These are phyloP conservation scores for Margaritispora aquatica DNA, from an alignment of 495 filamentous ascomycete species.

Conservation along the genomic window DNA sequence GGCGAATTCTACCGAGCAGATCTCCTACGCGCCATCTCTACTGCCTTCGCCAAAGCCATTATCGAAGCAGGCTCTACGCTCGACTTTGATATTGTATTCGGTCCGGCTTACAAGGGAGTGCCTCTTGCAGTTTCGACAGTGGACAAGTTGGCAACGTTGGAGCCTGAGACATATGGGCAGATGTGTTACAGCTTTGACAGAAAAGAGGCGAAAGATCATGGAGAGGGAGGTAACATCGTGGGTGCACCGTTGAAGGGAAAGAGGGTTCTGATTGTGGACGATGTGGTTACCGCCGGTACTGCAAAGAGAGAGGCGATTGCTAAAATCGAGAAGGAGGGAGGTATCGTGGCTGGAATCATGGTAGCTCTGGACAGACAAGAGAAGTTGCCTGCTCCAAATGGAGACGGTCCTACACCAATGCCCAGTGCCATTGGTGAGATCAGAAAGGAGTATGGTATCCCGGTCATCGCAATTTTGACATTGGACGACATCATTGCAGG, in stretches of 20 bases:
- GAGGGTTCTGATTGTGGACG: conserved; percentile 83
- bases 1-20: conserved; percentile 74
- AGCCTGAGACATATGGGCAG: conserved; percentile 44
- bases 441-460: conserved; percentile 56
- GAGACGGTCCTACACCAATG: conserved; percentile 42
- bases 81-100: conserved; percentile 66
- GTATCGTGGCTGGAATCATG: conserved; percentile 74
- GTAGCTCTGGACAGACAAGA: conserved; percentile 87
- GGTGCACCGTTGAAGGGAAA: conserved; percentile 79
- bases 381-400: conserved; percentile 54
- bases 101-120: conserved; percentile 95
- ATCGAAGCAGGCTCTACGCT: conserved; percentile 32
- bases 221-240: conserved; percentile 88
- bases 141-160: conserved; percentile 60
- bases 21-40: conserved; percentile 64
- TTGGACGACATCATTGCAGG: conserved; percentile 78
- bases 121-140: conserved; percentile 70
- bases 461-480: conserved; percentile 49
- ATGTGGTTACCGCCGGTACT: conserved; percentile 92
- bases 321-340: conserved; percentile 76
- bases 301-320: conserved; percentile 86
- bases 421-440: conserved; percentile 77
- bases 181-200: conserved; percentile 85
- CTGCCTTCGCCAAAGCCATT: conserved; percentile 76
- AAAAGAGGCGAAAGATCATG: conserved; percentile 92